Conservation (phyloP, 2,329 filamentous ascomycete species). For the Alternaria arborescens region DNA sequence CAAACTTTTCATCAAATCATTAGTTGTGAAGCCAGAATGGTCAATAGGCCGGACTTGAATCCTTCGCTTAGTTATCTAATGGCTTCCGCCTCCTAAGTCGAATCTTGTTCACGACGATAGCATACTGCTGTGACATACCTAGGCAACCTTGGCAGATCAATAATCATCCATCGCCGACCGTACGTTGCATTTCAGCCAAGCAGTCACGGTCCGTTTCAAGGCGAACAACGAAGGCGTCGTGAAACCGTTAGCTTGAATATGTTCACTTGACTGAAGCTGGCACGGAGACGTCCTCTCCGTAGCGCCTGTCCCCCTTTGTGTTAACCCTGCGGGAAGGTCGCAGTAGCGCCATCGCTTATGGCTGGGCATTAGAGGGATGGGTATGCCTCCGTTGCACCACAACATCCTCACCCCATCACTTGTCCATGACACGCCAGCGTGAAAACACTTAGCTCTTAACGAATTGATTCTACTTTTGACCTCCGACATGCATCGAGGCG, state of each 20-base stretch:
- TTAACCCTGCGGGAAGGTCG: conserved; percentile 9
- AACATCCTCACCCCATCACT: not conserved
- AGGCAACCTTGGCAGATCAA: not conserved
- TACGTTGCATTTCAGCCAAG: not conserved
- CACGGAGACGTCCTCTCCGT: conserved; percentile 8
- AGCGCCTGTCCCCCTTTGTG: not conserved
- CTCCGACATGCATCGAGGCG: not conserved
- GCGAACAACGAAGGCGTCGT: not conserved
- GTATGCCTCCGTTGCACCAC: conserved; percentile 6
- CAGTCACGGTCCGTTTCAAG: not conserved
- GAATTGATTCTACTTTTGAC: not conserved
- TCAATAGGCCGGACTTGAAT: too few species aligned
- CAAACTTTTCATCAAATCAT: not conserved
- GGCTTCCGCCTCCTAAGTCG: too few species aligned
- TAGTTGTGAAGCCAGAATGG: too few species aligned
- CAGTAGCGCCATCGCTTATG: conserved; percentile 9
- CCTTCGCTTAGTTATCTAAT: too few species aligned
- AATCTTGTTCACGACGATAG: too few species aligned
- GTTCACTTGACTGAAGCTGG: conserved; percentile 1
- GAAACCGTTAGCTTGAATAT: conserved; percentile 1
- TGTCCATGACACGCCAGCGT: not conserved
- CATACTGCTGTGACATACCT: too few species aligned
- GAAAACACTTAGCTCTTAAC: not conserved
- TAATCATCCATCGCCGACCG: not conserved
- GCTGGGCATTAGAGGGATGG: not conserved